Percentiles rank a stretch among this genome's conserved stretches.
Conservation (phyloP, 2,329 filamentous ascomycete species). For the Capronia epimyces region DNA sequence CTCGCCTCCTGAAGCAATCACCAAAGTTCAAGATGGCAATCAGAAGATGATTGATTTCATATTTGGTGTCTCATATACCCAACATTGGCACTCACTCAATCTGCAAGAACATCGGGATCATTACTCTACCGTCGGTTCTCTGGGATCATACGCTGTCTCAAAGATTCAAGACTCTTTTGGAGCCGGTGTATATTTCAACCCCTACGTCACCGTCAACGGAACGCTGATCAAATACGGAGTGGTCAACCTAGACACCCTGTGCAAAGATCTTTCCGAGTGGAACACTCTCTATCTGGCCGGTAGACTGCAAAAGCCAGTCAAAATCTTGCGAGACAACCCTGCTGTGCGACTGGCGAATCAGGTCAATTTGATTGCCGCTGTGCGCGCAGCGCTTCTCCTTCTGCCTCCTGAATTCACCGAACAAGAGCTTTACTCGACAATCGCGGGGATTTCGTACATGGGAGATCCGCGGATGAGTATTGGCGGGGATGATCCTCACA, state of each 20-base stretch:
- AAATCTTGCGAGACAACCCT: constrained; percentile 91
- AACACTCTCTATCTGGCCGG: constrained; percentile 94
- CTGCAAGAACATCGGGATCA: constrained; percentile 82
- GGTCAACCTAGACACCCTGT: constrained; percentile 85
- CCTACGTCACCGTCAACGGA: constrained; percentile 88
- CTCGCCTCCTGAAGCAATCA: constrained; percentile 71
- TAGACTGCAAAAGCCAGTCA: constrained; percentile 92
- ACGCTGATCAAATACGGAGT: constrained; percentile 97
- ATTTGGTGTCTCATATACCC: constrained; percentile 86
- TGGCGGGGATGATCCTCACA: constrained; percentile 82
- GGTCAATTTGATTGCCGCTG: constrained; percentile 85
- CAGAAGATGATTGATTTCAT: constrained; percentile 99
- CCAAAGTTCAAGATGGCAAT: constrained; percentile 76
- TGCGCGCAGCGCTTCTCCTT: constrained; percentile 82
- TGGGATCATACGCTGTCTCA: constrained; percentile 81
- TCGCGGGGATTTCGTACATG: constrained; percentile 86
- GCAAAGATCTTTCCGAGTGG: constrained; percentile 81
- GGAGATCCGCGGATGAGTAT: constrained; percentile 94
- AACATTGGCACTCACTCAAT: constrained; percentile 97
- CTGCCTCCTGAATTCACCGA: constrained; percentile 82
- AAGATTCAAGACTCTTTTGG: constrained; percentile 81
- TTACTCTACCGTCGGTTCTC: constrained; percentile 76
- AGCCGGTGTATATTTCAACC: constrained; percentile 96
- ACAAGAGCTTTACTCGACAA: constrained; percentile 79
- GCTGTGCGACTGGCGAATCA: constrained; percentile 91